Percentiles rank a stretch among this genome's conserved stretches.
These are phyloP conservation scores for Sporormia fimetaria DNA, from an alignment of 495 filamentous ascomycete species.

Conservation along the genomic window DNA sequence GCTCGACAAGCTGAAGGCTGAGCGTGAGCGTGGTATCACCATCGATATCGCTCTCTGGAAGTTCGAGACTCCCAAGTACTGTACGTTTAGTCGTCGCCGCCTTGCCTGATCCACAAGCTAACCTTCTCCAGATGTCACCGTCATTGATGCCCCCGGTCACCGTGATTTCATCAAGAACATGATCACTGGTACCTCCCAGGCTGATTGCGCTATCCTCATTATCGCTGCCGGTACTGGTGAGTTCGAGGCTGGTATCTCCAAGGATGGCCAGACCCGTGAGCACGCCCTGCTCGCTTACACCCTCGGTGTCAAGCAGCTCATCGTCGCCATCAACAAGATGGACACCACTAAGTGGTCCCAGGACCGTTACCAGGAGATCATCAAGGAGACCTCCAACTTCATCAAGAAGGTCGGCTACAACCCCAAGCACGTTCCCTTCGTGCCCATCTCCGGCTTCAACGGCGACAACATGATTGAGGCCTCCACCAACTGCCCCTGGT, in stretches of 20 bases:
- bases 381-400: slow-evolving; percentile 99
- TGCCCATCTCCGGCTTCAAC: slow-evolving; percentile 99
- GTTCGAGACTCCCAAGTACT: slow-evolving; percentile 98
- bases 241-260: slow-evolving; percentile 99
- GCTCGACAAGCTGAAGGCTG: slow-evolving; percentile 99
- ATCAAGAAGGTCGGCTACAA: slow-evolving; percentile 99
- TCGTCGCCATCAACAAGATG: slow-evolving; percentile 99
- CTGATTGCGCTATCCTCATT: slow-evolving; percentile 99
- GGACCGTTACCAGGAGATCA: slow-evolving; percentile 93
- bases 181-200: slow-evolving; percentile 99
- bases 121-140: too few relatives aligned
- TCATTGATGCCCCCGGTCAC: slow-evolving; percentile 98
- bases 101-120: too few relatives aligned
- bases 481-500: slow-evolving; percentile 96
- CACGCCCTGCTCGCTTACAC: slow-evolving; percentile 99
- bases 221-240: slow-evolving; percentile 99
- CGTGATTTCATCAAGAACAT: slow-evolving; percentile 99
- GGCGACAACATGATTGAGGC: slow-evolving; percentile 98
- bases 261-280: slow-evolving; percentile 99
- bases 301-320: slow-evolving; percentile 99
- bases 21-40: slow-evolving; percentile 99
- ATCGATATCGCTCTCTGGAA: slow-evolving; percentile 99
- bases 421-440: slow-evolving; percentile 95
- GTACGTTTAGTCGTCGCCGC: slow-evolving; percentile 33
- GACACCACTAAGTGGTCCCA: slow-evolving; percentile 98